Conservation (phyloP, 83 land plant genomes). For the Isoetes engelmannii region DNA sequence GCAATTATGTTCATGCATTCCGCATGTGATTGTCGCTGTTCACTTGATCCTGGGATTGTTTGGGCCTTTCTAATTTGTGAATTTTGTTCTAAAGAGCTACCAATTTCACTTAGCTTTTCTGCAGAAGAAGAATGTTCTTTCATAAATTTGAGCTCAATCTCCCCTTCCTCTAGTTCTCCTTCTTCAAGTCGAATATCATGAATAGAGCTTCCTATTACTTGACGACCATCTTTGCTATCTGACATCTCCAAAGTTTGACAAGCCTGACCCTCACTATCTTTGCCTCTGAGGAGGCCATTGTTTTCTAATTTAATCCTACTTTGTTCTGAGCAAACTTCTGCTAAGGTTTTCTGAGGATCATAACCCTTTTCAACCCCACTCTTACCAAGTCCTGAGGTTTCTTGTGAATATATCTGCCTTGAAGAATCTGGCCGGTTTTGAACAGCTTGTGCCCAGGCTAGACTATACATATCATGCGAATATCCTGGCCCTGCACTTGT, state of each 20-base stretch:
- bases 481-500: conserved; percentile 14
- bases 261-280: conserved; percentile 6
- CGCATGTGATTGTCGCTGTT: background rate
- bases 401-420: no score
- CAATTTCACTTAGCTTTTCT: background rate
- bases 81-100: conserved; percentile 12
- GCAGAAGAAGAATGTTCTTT: conserved; percentile 15
- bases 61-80: conserved; percentile 6
- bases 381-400: background rate
- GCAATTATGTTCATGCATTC: conserved; percentile 2
- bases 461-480: conserved; percentile 39
- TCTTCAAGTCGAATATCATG: conserved; percentile 39
- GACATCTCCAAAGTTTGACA: conserved; percentile 6
- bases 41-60: background rate
- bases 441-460: conserved; percentile 83
- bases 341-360: conserved; percentile 5
- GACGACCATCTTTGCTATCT: conserved; percentile 8
- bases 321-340: conserved; percentile 9
- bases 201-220: conserved; percentile 4
- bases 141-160: conserved; percentile 41
- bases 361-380: conserved; percentile 16
- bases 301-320: background rate
- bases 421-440: conserved; percentile 41
- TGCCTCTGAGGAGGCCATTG: background rate
- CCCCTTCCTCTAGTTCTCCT: conserved; percentile 83